Conservation (phyloP, 2,329 filamentous ascomycete species). For the Curvularia hawaiiensis region DNA sequence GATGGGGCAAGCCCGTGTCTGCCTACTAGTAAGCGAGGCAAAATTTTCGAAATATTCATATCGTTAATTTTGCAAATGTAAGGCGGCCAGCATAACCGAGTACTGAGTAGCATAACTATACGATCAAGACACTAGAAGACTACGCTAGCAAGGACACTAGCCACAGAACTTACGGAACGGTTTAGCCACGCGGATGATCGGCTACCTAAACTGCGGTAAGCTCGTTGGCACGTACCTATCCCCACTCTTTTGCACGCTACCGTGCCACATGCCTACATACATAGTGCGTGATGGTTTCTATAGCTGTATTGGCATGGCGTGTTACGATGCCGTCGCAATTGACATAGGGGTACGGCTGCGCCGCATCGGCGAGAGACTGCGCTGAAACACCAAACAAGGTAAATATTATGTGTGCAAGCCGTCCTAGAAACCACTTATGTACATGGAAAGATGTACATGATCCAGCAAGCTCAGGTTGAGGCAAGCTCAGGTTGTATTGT, state of each 20-base stretch:
- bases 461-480: not conserved
- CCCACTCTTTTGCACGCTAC: not conserved
- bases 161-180: not conserved
- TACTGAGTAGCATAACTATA: not conserved
- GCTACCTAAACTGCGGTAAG: too few relatives aligned
- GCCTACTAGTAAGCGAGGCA: not conserved
- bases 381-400: not conserved
- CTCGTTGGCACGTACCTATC: too few relatives aligned
- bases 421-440: not conserved
- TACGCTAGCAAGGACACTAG: not conserved
- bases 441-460: not conserved
- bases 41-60: not conserved
- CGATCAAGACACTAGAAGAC: not conserved
- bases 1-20: not conserved
- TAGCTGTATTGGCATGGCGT: not conserved
- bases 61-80: not conserved
- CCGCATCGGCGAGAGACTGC: not conserved
- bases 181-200: not conserved
- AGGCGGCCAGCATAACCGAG: not conserved
- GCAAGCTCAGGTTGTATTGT: not conserved
- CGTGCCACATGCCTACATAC: not conserved
- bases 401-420: not conserved
- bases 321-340: not conserved
- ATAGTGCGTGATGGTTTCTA: not conserved
- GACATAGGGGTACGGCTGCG: not conserved